These are phyloP conservation scores for Gloeophyllum trabeum DNA, from an alignment of 768 basidiomycete species.

Conservation along the genomic window DNA sequence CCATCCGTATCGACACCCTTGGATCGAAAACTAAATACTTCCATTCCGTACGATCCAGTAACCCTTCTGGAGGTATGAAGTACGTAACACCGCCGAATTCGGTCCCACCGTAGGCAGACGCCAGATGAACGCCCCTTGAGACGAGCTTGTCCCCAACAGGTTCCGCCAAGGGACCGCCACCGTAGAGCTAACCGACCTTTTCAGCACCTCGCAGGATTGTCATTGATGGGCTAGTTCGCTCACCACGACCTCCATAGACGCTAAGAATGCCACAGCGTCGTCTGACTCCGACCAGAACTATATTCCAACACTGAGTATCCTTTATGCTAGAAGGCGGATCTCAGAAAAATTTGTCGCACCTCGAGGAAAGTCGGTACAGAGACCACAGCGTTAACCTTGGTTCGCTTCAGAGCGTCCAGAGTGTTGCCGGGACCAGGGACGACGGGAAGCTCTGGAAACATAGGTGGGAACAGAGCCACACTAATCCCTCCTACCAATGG, in stretches of 20 bases:
- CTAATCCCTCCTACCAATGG: slow-evolving; percentile 2
- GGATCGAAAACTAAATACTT: not conserved
- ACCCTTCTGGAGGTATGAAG: no score
- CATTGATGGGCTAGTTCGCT: no score
- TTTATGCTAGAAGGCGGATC: not conserved
- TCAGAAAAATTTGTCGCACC: slow-evolving; percentile 4
- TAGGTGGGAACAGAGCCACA: slow-evolving; percentile 6
- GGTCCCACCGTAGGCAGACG: not conserved
- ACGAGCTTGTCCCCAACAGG: not conserved
- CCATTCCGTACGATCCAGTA: not conserved
- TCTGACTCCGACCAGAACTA: slow-evolving; percentile 11
- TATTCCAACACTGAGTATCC: not conserved
- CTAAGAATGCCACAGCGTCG: slow-evolving; percentile 6
- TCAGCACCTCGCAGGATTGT: no score
- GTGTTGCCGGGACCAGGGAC: slow-evolving; percentile 8
- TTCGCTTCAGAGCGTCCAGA: slow-evolving; percentile 4
- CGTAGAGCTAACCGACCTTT: not conserved
- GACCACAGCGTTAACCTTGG: slow-evolving; percentile 2
- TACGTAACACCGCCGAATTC: not conserved
- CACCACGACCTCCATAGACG: slow-evolving; percentile 4
- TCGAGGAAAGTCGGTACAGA: slow-evolving; percentile 10
- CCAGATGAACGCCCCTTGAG: not conserved
- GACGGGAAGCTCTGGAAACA: slow-evolving; percentile 6
- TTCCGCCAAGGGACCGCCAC: not conserved
- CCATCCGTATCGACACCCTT: not conserved